These are phyloP conservation scores for Cryptococcus sp. DNA, from an alignment of 1,284 basidiomycete species.

Conservation along the genomic window DNA sequence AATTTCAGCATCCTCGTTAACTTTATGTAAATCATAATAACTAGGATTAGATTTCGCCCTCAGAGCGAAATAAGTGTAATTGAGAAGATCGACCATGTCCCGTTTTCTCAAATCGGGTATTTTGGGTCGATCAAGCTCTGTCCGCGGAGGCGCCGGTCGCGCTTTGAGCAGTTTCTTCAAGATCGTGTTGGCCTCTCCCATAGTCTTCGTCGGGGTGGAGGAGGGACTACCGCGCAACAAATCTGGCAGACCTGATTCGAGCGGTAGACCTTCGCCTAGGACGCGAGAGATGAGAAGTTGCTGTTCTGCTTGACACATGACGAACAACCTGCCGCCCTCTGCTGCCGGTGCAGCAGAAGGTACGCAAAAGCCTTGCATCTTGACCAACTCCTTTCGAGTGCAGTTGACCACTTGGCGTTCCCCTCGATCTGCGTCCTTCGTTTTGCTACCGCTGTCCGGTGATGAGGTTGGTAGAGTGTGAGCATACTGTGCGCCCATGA, in stretches of 20 bases:
- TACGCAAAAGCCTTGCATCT: slow-evolving; percentile 83
- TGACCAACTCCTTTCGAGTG: slow-evolving; percentile 73
- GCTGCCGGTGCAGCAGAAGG: slow-evolving; percentile 48
- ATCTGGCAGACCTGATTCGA: slow-evolving; percentile 73
- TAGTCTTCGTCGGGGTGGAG: slow-evolving; percentile 29
- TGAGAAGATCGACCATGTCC: slow-evolving; percentile 72
- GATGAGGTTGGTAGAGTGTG: slow-evolving; percentile 46
- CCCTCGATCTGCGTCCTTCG: slow-evolving; percentile 29
- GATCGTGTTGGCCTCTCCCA: slow-evolving; percentile 29
- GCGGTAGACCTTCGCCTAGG: slow-evolving; percentile 79
- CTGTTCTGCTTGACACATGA: slow-evolving; percentile 85
- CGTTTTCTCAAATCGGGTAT: slow-evolving; percentile 60
- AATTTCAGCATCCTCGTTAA: slow-evolving; percentile 59
- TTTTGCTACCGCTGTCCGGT: slow-evolving; percentile 27
- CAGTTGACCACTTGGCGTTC: slow-evolving; percentile 79
- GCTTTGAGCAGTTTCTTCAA: slow-evolving; percentile 28
- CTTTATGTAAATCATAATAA: slow-evolving; percentile 69
- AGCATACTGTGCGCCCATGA: slow-evolving; percentile 90
- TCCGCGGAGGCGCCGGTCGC: slow-evolving; percentile 21
- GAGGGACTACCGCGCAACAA: slow-evolving; percentile 22
- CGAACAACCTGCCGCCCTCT: slow-evolving; percentile 66
- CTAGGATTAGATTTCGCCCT: slow-evolving; percentile 77
- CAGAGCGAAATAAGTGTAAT: slow-evolving; percentile 76
- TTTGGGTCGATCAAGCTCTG: slow-evolving; percentile 28
- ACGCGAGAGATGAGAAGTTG: slow-evolving; percentile 76